Evolutionary conservation across 2,329 filamentous ascomycete genomes (phyloP).

Genomic region (Trichoderma hamatum): DNA sequence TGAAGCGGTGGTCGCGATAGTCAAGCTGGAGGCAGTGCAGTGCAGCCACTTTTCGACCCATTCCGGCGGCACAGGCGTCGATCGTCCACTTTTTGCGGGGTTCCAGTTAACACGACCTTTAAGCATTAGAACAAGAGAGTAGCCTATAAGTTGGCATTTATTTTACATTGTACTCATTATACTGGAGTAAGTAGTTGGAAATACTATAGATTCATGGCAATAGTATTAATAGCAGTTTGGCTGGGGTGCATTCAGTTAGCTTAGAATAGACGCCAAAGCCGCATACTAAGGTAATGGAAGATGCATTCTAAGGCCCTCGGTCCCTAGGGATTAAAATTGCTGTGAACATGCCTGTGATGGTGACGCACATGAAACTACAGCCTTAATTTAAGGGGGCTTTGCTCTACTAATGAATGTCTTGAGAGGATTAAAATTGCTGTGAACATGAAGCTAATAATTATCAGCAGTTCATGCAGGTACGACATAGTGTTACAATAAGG

Average conservation of each 20-base stretch:
- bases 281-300: no score
- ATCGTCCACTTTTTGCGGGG: conserved; percentile 27
- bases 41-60: conserved; percentile 4
- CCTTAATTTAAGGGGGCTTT: no score
- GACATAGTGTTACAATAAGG: no score
- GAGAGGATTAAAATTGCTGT: no score
- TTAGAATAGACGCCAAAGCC: no score
- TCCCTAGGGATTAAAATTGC: no score
- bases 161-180: not conserved
- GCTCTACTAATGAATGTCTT: no score
- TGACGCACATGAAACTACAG: no score
- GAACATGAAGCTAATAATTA: no score
- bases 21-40: no score
- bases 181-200: not conserved
- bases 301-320: not conserved
- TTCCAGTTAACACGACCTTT: not conserved
- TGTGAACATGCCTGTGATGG: no score
- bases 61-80: conserved; percentile 18
- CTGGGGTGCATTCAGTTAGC: not conserved
- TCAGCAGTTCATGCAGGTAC: no score
- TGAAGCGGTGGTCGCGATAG: not conserved
- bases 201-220: not conserved
- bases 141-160: not conserved
- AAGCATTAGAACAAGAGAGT: not conserved
- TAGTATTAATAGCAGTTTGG: not conserved